phyloP scores from a whole-genome alignment of 2,329 filamentous ascomycete genomes.

The Mariannaea sp. region DNA sequence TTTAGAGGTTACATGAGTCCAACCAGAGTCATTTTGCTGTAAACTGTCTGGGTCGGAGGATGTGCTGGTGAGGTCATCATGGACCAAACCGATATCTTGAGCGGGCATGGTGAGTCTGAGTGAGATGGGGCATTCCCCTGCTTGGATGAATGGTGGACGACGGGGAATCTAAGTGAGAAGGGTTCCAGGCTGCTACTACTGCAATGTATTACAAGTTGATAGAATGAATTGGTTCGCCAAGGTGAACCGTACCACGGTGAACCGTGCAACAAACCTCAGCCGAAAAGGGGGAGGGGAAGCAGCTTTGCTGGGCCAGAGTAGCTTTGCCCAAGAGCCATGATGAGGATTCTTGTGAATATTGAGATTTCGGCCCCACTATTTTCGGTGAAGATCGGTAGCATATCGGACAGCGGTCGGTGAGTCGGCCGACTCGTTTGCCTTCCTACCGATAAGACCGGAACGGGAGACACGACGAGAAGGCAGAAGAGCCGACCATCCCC shows the following conservation, averaged over 20 bases:
- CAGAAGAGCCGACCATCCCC: background rate
- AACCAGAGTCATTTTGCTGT: slow-evolving; percentile 25
- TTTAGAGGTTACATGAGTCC: slow-evolving; percentile 36
- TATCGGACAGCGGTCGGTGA: background rate
- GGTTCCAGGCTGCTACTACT: no score
- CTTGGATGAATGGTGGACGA: no score
- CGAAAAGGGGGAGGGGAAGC: no score
- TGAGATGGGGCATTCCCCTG: background rate
- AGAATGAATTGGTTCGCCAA: background rate
- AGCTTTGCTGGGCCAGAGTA: no score
- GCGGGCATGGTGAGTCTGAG: slow-evolving; percentile 22
- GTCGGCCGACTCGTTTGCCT: background rate
- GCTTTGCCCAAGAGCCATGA: background rate
- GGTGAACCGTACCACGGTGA: background rate
- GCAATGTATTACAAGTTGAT: no score
- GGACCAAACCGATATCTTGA: slow-evolving; percentile 1
- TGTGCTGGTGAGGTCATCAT: slow-evolving; percentile 2
- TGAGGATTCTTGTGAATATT: background rate
- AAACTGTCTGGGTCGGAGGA: background rate
- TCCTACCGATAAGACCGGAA: background rate
- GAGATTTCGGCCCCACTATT: background rate
- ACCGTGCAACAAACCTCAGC: no score
- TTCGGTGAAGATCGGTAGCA: slow-evolving; percentile 12
- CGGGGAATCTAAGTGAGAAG: no score
- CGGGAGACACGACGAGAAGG: background rate